Base-by-base conservation (phyloP, 805 yeast genomes). In the Starmera pachycereana region DNA sequence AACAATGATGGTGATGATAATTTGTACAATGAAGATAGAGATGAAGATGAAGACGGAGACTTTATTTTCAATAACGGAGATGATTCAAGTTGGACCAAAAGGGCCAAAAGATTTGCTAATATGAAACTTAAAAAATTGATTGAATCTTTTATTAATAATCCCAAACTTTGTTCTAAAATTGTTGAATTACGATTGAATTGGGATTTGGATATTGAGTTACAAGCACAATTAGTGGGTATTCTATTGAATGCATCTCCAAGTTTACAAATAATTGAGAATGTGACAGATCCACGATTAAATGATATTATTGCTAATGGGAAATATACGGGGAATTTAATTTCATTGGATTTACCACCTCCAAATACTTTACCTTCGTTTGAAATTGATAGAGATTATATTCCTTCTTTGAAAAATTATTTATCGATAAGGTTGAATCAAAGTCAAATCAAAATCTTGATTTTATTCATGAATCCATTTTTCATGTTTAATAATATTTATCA, bases 121-220 rank as follows among this genome's bases (percentile, higher is more conserved):
- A 37, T 32, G 11, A 57, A 58, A 35, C 42, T 66, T 18, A 22
- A 29, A 12, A 40, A 44, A 31, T 45, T 66, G 13, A 49, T 64
- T 3, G 32, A 50, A 11, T 47, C 65, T 0, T 40, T 65, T 6
- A 35, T 44, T 10, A 44, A 49, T 22, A 58, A 58, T 37, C 28
- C 32, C 3, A 9, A 25, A 8, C 42, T 45, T 1, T 52, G 56
- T 11, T 49, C 54, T 13, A 45, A 57, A 19, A 57, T 66, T 4
- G 54, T 54, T 28, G 65, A 68, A 58, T 57, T 66, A 4, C 47
- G 71, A 39, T 53, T 66, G 32, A 66, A 66, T 44, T 66, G 71
- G 71, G 71, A 66, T 49, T 46, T 66, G 27, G 60, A 61, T 38
- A 40, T 60, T 2, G 34, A 33, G 1, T 39, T 56, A 12, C 71